These are phyloP conservation scores for Penicillium robsamsonii DNA, from an alignment of 495 filamentous ascomycete genomes.

Conservation along the genomic window DNA sequence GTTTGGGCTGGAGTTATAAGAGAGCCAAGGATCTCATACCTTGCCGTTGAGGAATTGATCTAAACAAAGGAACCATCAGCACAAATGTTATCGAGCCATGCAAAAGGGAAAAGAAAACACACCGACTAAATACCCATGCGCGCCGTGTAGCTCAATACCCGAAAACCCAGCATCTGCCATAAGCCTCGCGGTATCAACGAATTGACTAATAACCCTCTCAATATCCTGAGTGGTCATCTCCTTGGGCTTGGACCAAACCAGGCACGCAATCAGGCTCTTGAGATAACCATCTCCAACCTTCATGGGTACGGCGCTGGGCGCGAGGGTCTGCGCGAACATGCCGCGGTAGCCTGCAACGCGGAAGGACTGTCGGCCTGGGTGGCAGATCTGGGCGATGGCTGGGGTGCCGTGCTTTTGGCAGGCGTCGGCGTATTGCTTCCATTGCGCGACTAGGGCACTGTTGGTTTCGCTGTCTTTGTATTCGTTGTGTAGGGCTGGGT, in stretches of 20 bases:
- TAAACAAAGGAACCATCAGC: slow-evolving; percentile 15
- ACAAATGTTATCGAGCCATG: not conserved
- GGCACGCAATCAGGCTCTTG: slow-evolving; percentile 28
- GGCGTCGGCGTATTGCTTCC: slow-evolving; percentile 48
- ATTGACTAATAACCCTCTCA: slow-evolving; percentile 42
- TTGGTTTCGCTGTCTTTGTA: slow-evolving; percentile 28
- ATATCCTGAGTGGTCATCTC: slow-evolving; percentile 54
- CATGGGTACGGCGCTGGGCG: slow-evolving; percentile 46
- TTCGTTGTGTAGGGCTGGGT: slow-evolving; percentile 39
- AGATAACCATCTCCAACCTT: slow-evolving; percentile 38
- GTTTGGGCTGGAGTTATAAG: not conserved
- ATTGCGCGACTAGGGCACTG: slow-evolving; percentile 33
- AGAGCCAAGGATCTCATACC: slow-evolving; percentile 19
- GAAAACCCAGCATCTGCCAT: slow-evolving; percentile 53
- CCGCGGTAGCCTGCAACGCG: slow-evolving; percentile 44
- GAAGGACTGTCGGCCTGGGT: slow-evolving; percentile 57
- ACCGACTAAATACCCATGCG: slow-evolving; percentile 60
- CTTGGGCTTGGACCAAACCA: slow-evolving; percentile 43
- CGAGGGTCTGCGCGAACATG: slow-evolving; percentile 45
- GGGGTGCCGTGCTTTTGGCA: slow-evolving; percentile 48
- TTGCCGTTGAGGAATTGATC: slow-evolving; percentile 45
- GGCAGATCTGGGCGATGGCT: slow-evolving; percentile 54
- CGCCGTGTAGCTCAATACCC: slow-evolving; percentile 56
- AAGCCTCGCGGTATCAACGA: slow-evolving; percentile 46
- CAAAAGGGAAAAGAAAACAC: slow-evolving; percentile 10